phyloP scores from a whole-genome alignment of 140 eudicot species.

The Artemisia princeps region DNA sequence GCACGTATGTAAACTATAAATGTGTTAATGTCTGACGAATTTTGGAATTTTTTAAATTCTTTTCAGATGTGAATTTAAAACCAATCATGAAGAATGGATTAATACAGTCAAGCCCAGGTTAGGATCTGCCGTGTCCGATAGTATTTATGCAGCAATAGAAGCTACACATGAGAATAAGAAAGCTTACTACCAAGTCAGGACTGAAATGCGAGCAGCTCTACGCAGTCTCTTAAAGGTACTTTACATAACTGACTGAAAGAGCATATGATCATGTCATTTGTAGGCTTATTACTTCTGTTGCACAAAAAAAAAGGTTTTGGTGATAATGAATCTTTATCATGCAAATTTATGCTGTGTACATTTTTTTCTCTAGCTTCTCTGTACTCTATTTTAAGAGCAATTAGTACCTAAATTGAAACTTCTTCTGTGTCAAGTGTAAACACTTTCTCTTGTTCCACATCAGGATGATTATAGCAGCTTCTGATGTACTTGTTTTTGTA shows the following conservation, averaged over 20 bases:
- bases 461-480: neutral
- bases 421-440: too few relatives aligned
- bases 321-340: neutral
- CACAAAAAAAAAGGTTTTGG: neutral
- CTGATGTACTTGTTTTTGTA: too few relatives aligned
- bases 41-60: too few relatives aligned
- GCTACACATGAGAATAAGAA: conserved; percentile 53
- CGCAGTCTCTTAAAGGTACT: conserved; percentile 65
- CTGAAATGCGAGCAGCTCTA: conserved; percentile 72
- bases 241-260: too few relatives aligned
- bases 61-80: too few relatives aligned
- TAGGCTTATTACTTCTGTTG: too few relatives aligned
- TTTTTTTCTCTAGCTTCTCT: neutral
- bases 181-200: conserved; percentile 63
- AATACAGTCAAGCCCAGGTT: conserved; percentile 61
- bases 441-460: neutral
- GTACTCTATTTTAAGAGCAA: neutral
- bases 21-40: too few relatives aligned
- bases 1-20: too few relatives aligned
- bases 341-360: neutral
- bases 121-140: conserved; percentile 49
- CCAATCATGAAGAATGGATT: too few relatives aligned
- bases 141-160: conserved; percentile 50
- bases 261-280: too few relatives aligned
- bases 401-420: neutral